phyloP scores from a whole-genome alignment of 306 rosid species.

The Purshia tridentata region DNA sequence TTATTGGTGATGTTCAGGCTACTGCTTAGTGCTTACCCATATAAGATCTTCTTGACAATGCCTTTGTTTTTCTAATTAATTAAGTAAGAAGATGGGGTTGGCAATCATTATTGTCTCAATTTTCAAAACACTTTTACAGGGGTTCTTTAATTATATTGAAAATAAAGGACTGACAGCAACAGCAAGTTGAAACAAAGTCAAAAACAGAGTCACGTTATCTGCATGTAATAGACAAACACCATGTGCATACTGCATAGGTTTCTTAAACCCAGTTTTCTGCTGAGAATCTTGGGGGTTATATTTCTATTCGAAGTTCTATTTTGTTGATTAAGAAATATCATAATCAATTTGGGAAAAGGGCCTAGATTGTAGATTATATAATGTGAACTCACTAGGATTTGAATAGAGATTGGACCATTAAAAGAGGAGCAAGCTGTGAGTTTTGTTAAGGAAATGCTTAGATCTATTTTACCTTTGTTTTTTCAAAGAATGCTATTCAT shows the following conservation, averaged over 20 bases:
- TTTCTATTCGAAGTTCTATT: background rate
- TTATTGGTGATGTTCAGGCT: too few relatives aligned
- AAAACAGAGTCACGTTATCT: constrained; percentile 17
- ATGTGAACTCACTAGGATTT: too few relatives aligned
- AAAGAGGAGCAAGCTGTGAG: too few relatives aligned
- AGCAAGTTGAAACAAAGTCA: constrained; percentile 3
- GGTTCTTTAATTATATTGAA: background rate
- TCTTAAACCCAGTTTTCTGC: constrained; percentile 12
- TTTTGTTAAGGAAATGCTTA: too few relatives aligned
- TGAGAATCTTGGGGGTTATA: constrained; percentile 2
- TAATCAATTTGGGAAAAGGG: background rate
- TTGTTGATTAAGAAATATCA: background rate
- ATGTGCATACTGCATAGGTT: constrained; percentile 26
- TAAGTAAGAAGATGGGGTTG: background rate
- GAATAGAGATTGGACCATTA: too few relatives aligned
- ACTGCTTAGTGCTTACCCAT: too few relatives aligned
- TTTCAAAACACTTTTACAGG: constrained; percentile 2
- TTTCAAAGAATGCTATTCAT: too few relatives aligned
- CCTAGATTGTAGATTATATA: too few relatives aligned
- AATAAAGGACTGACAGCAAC: background rate
- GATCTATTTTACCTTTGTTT: too few relatives aligned
- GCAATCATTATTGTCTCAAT: constrained; percentile 8
- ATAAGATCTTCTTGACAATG: too few relatives aligned
- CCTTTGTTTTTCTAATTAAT: background rate
- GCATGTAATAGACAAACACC: constrained; percentile 13